Conservation (phyloP, 805 yeast genomes). For the Isabelozyma gotoi region DNA sequence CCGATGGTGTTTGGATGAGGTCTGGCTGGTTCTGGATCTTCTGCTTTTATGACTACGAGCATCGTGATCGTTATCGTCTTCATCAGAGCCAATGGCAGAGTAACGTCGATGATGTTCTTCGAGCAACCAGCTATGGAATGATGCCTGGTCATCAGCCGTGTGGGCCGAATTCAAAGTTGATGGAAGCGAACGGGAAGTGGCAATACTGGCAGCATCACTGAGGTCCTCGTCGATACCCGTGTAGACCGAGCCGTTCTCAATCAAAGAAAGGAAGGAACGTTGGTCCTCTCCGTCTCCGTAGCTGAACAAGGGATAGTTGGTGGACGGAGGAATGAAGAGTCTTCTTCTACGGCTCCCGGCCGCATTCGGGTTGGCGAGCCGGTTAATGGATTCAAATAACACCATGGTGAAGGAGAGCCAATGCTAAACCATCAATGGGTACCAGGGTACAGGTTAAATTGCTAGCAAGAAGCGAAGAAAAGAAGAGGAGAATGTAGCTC, state of each 20-base stretch:
- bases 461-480: too few relatives aligned
- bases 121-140: constrained; percentile 43
- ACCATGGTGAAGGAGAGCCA: constrained; percentile 28
- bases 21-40: neutral
- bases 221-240: constrained; percentile 21
- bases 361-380: constrained; percentile 39
- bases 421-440: too few relatives aligned
- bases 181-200: constrained; percentile 42
- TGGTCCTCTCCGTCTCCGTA: constrained; percentile 47
- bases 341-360: constrained; percentile 38
- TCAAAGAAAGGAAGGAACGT: constrained; percentile 40
- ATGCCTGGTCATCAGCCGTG: constrained; percentile 35
- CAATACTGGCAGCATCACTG: constrained; percentile 42
- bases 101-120: constrained; percentile 43
- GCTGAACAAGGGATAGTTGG: constrained; percentile 39
- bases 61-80: constrained; percentile 12
- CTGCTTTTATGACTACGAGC: neutral
- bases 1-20: neutral
- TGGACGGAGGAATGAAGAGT: constrained; percentile 44
- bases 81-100: constrained; percentile 15
- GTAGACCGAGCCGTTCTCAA: constrained; percentile 33
- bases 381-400: constrained; percentile 37
- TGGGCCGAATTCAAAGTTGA: constrained; percentile 37
- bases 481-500: too few relatives aligned
- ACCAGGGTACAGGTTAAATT: too few relatives aligned